Conservation (phyloP, 1,284 basidiomycete genomes). For the Neonothopanus nambi region DNA sequence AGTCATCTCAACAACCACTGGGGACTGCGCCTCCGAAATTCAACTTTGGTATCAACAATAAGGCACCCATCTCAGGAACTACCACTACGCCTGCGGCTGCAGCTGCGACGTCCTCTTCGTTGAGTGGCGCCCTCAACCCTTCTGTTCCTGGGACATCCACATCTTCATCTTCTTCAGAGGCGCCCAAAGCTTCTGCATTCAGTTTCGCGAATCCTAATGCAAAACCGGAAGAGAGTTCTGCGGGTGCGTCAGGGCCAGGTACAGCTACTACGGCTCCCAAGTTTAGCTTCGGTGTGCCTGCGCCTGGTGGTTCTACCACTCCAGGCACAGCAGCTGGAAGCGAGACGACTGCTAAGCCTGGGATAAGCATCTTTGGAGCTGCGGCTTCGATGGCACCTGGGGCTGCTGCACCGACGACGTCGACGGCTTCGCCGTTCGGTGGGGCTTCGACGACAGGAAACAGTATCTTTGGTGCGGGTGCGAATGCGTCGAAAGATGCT, state of each 20-base stretch:
- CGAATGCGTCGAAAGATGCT: not conserved
- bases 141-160: slow-evolving; percentile 2
- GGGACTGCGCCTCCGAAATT: slow-evolving; percentile 12
- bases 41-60: slow-evolving; percentile 7
- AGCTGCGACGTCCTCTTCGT: slow-evolving; percentile 18
- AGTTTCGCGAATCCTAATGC: not conserved
- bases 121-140: slow-evolving; percentile 23
- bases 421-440: slow-evolving; percentile 5
- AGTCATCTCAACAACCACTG: not conserved
- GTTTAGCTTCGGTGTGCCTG: slow-evolving; percentile 21
- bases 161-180: not conserved
- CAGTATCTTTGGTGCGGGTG: not conserved
- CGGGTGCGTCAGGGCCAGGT: not conserved
- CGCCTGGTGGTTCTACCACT: slow-evolving; percentile 1
- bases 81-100: slow-evolving; percentile 17
- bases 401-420: not conserved
- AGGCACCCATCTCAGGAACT: too few relatives aligned
- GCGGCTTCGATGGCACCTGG: not conserved
- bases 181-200: not conserved
- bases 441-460: not conserved
- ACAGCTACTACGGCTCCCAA: slow-evolving; percentile 17
- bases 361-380: slow-evolving; percentile 11
- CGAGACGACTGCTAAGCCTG: not conserved
- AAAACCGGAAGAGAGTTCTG: not conserved
- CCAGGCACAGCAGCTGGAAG: not conserved